A percentile compares a stretch with the other conserved stretches of the same genome.
These are phyloP conservation scores for Actinomortierella wolfii DNA, from an alignment of 371 early-diverging fungal species.

Conservation along the genomic window DNA sequence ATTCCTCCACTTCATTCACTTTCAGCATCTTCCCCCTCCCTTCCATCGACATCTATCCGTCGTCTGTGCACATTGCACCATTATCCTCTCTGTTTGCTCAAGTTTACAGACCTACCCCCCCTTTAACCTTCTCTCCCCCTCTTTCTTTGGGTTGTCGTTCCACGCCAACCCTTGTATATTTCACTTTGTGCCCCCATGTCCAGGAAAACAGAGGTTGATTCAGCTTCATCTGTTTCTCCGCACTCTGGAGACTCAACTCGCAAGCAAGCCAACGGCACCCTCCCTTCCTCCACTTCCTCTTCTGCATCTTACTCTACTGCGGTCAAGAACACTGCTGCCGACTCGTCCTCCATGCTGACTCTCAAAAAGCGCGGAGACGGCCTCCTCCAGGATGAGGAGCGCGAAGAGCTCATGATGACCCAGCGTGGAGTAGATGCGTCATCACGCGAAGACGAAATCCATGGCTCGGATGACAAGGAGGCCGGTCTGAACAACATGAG, in stretches of 20 bases:
- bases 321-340: constrained; percentile 3
- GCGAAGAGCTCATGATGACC: constrained; percentile 34
- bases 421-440: constrained; percentile 4
- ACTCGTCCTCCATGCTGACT: constrained; percentile 16
- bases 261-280: constrained; percentile 14
- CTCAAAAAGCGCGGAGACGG: constrained; percentile 27
- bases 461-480: constrained; percentile 14
- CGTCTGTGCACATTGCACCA: too few species aligned
- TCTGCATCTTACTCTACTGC: background rate
- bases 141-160: too few species aligned
- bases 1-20: too few species aligned
- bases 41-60: too few species aligned
- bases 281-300: constrained; percentile 5
- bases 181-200: constrained; percentile 16
- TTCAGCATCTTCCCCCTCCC: too few species aligned
- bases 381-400: constrained; percentile 22
- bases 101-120: too few species aligned
- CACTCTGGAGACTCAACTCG: constrained; percentile 3
- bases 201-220: constrained; percentile 22
- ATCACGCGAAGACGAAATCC: constrained; percentile 23
- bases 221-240: constrained; percentile 8
- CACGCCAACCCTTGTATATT: too few species aligned
- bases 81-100: too few species aligned
- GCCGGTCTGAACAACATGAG: constrained; percentile 11
- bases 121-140: too few species aligned